These are phyloP conservation scores for Solanum neorickii DNA, from an alignment of 257 asterid genomes.

Conservation along the genomic window DNA sequence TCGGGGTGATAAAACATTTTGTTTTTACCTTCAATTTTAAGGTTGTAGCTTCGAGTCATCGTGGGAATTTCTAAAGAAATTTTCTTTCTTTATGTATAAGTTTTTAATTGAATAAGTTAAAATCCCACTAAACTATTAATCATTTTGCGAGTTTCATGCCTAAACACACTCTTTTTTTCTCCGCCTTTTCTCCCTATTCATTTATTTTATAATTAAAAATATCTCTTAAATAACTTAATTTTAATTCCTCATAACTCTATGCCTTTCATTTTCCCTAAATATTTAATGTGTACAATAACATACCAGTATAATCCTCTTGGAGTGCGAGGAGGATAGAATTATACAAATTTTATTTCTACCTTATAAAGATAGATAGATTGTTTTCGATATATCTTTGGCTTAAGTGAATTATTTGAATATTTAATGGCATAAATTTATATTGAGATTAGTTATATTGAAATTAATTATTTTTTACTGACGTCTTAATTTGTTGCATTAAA, in stretches of 20 bases:
- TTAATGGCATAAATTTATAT: not conserved
- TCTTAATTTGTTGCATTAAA: fast-evolving
- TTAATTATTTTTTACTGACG: too few relatives aligned
- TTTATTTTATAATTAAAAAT: too few relatives aligned
- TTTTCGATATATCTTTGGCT: fast-evolving
- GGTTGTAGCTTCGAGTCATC: not conserved
- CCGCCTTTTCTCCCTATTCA: not conserved
- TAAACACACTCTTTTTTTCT: not conserved
- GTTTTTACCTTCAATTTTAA: not conserved
- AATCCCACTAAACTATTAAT: not conserved
- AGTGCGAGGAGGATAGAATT: too few relatives aligned
- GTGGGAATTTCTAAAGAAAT: not conserved
- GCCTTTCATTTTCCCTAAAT: not conserved
- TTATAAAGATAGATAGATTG: not conserved
- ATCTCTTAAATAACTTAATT: not conserved
- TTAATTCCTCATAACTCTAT: not conserved
- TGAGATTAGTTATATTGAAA: too few relatives aligned
- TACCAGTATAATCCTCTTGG: not conserved
- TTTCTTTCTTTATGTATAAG: too few relatives aligned
- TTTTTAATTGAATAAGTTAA: not conserved
- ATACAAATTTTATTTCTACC: not conserved
- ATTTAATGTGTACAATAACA: not conserved
- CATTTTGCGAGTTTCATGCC: not conserved
- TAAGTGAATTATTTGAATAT: not conserved
- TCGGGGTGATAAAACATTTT: not conserved